These are phyloP conservation scores for Xylariales sp. DNA, from an alignment of 2,329 filamentous ascomycete species.

Conservation along the genomic window DNA sequence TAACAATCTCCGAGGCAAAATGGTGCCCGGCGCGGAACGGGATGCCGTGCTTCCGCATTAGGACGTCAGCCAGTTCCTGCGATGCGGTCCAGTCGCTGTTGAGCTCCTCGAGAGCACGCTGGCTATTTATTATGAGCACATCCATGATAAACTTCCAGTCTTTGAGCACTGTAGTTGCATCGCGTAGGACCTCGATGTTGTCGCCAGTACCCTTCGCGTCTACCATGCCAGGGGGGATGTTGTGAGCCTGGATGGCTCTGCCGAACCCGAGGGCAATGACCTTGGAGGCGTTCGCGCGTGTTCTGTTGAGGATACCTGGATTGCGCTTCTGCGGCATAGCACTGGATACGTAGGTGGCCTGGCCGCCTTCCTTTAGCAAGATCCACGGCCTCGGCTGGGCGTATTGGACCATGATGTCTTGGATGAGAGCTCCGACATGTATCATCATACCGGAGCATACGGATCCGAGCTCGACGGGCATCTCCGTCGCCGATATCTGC, in stretches of 20 bases:
- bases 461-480: conserved; percentile 3
- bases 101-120: conserved; percentile 4
- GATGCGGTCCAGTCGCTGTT: conserved; percentile 6
- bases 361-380: conserved; percentile 2
- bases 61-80: conserved; percentile 4
- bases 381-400: conserved; percentile 4
- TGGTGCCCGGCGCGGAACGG: conserved; percentile 5
- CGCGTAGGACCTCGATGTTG: conserved; percentile 1
- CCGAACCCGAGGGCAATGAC: conserved; percentile 2
- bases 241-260: conserved; percentile 3
- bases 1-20: conserved; percentile 4
- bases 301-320: conserved; percentile 5
- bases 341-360: conserved; percentile 4
- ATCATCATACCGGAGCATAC: conserved; percentile 4
- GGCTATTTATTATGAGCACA: conserved; percentile 1
- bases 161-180: conserved; percentile 1
- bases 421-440: conserved; percentile 1
- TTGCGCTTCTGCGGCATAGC: conserved; percentile 7
- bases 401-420: conserved; percentile 4
- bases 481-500: conserved; percentile 4
- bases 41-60: conserved; percentile 2
- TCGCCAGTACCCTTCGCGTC: conserved; percentile 4
- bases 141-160: conserved; percentile 2
- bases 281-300: conserved; percentile 4
- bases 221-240: conserved; percentile 6